Conservation (phyloP, 202 grass and related monocot genomes). For the Zoysia matrella region DNA sequence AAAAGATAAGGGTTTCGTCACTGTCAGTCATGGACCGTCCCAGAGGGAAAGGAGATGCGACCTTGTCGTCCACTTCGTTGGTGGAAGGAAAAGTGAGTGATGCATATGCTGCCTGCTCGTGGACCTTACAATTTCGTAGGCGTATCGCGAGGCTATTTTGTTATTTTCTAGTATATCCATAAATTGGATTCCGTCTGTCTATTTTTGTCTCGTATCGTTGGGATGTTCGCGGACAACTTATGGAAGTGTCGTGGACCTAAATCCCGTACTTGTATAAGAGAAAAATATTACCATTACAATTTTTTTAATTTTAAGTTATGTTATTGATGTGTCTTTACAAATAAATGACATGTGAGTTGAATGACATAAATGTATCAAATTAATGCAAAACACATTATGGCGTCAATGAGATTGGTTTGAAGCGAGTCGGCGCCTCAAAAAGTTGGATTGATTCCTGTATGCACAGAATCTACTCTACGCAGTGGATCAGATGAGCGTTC, state of each 20-base stretch:
- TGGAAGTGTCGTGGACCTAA: conserved; percentile 9
- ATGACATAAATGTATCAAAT: no score
- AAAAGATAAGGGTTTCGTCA: conserved; percentile 46
- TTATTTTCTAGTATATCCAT: background rate
- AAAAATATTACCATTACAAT: no score
- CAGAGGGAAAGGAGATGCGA: conserved; percentile 1
- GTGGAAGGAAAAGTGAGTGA: conserved; percentile 22
- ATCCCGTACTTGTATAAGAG: background rate
- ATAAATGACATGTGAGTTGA: no score
- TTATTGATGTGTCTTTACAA: no score
- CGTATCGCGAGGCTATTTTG: background rate
- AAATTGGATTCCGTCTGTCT: no score
- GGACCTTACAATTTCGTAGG: conserved; percentile 12
- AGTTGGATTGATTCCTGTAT: no score
- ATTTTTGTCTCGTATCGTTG: background rate
- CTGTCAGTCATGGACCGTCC: conserved; percentile 33
- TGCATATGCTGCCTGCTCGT: conserved; percentile 31
- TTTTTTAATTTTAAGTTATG: no score
- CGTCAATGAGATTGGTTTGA: no score
- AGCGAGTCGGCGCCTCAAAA: no score
- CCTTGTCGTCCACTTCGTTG: background rate
- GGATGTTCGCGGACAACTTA: background rate
- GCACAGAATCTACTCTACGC: no score
- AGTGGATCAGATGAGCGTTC: no score
- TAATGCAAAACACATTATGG: no score